Evolutionary conservation across 306 rosid genomes (phyloP).

Genomic region (Fragaria nilgerrensis): DNA sequence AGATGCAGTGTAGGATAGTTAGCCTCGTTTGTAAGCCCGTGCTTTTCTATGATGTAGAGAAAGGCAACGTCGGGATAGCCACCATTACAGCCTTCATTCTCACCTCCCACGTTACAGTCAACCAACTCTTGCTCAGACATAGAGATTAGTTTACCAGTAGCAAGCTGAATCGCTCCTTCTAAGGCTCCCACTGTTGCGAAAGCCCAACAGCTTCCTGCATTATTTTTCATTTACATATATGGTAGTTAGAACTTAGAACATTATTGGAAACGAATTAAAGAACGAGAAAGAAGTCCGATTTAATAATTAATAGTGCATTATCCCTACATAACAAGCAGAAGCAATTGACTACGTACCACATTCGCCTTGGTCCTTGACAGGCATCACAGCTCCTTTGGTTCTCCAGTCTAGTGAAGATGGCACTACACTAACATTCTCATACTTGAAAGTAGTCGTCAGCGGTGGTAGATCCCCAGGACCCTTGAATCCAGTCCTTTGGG

Average conservation of each 20-base stretch:
- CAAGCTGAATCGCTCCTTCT: slow-evolving; percentile 33
- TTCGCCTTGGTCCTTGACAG: slow-evolving; percentile 45
- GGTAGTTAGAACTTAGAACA: neutral
- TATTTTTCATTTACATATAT: neutral
- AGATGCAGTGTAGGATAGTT: slow-evolving; percentile 34
- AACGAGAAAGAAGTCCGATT: too few relatives aligned
- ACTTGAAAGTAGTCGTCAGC: slow-evolving; percentile 33
- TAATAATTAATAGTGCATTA: too few relatives aligned
- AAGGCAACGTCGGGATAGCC: slow-evolving; percentile 44
- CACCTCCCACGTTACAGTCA: slow-evolving; percentile 39
- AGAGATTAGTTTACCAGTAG: slow-evolving; percentile 27
- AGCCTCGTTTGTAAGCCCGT: slow-evolving; percentile 35
- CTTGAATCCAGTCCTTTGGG: neutral
- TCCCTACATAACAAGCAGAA: too few relatives aligned
- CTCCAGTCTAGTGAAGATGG: slow-evolving; percentile 47
- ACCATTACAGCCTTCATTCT: slow-evolving; percentile 43
- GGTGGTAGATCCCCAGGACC: slow-evolving; percentile 27
- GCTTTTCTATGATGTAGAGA: slow-evolving; percentile 35
- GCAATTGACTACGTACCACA: slow-evolving; percentile 25
- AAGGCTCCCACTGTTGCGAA: slow-evolving; percentile 48
- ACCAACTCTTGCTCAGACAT: slow-evolving; percentile 46
- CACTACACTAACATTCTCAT: slow-evolving; percentile 22
- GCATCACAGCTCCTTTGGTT: slow-evolving; percentile 40
- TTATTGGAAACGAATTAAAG: too few relatives aligned
- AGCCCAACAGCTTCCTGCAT: slow-evolving; percentile 40